A percentile compares a stretch with the other conserved stretches of the same genome.
Evolutionary conservation across 495 filamentous ascomycete species (phyloP).

Genomic region (Lichina pygmaea): DNA sequence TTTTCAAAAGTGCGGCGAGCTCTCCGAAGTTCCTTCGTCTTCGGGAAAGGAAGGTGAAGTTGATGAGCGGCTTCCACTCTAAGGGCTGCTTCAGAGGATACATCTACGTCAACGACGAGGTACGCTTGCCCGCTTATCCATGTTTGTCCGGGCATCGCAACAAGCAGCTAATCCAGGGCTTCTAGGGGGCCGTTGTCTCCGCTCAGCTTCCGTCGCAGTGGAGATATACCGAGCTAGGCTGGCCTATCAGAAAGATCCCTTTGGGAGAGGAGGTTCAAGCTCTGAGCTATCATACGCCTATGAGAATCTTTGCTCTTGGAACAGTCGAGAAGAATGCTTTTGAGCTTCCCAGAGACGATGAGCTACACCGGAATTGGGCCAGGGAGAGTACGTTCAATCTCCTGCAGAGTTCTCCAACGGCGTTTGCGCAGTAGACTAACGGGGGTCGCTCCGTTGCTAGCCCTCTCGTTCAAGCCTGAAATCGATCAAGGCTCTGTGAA

Average conservation of each 20-base stretch:
- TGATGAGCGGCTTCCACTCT: constrained; percentile 45
- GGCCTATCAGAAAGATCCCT: constrained; percentile 39
- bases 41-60: constrained; percentile 30
- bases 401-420: background rate
- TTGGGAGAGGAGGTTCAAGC: constrained; percentile 44
- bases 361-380: constrained; percentile 54
- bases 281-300: constrained; percentile 47
- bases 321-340: constrained; percentile 41
- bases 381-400: constrained; percentile 23
- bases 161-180: constrained; percentile 4
- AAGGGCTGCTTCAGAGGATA: constrained; percentile 56
- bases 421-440: too few relatives aligned
- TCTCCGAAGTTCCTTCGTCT: constrained; percentile 47
- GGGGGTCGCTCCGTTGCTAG: constrained; percentile 9
- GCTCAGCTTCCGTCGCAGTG: constrained; percentile 35
- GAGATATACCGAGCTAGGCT: constrained; percentile 38
- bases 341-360: constrained; percentile 60
- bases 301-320: constrained; percentile 48
- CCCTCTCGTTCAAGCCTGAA: constrained; percentile 33
- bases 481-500: constrained; percentile 41
- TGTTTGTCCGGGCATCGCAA: background rate
- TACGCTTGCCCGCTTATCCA: constrained; percentile 6
- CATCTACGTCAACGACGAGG: constrained; percentile 40
- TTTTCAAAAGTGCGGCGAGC: constrained; percentile 51
- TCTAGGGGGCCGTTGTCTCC: constrained; percentile 32